These are phyloP conservation scores for Pythium monospermum DNA, from an alignment of 352 stramenopile genomes.

Conservation along the genomic window DNA sequence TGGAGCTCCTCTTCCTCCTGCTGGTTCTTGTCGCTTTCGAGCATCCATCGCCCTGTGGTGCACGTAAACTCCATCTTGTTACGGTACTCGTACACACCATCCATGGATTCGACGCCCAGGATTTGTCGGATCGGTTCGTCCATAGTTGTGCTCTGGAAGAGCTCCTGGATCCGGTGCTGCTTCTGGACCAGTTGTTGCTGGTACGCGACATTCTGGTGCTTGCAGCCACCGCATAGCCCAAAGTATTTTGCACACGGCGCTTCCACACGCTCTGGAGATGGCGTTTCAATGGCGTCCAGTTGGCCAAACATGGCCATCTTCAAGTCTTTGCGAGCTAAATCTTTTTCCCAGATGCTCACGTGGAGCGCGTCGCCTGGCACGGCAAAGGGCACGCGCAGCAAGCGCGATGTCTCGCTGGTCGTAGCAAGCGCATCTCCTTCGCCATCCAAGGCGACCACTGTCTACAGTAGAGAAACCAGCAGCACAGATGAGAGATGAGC, in stretches of 20 bases:
- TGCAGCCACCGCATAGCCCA: slow-evolving; percentile 60
- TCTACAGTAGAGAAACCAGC: slow-evolving; percentile 1
- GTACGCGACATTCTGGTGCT: slow-evolving; percentile 62
- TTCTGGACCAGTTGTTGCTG: slow-evolving; percentile 56
- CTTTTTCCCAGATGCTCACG: slow-evolving; percentile 47
- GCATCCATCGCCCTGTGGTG: slow-evolving; percentile 63
- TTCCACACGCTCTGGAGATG: slow-evolving; percentile 31
- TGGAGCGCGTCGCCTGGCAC: slow-evolving; percentile 43
- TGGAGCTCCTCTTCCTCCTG: slow-evolving; percentile 1
- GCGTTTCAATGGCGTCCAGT: slow-evolving; percentile 16
- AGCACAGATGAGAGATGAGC: too few relatives aligned
- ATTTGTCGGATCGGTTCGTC: slow-evolving; percentile 32
- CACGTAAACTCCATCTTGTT: slow-evolving; percentile 87
- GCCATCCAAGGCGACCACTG: slow-evolving; percentile 24
- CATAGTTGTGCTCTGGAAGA: slow-evolving; percentile 24
- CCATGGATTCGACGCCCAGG: slow-evolving; percentile 23
- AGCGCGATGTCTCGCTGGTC: slow-evolving; percentile 3
- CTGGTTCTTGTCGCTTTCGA: slow-evolving; percentile 36
- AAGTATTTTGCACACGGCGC: slow-evolving; percentile 58
- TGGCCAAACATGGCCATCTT: slow-evolving; percentile 38
- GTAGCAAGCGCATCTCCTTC: slow-evolving; percentile 48
- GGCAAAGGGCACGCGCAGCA: slow-evolving; percentile 45
- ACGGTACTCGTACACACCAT: slow-evolving; percentile 44
- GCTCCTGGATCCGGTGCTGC: slow-evolving; percentile 36
- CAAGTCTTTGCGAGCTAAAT: slow-evolving; percentile 29